Conservation (phyloP, 2,329 filamentous ascomycete species). For the Hymenoscyphus linearis region DNA sequence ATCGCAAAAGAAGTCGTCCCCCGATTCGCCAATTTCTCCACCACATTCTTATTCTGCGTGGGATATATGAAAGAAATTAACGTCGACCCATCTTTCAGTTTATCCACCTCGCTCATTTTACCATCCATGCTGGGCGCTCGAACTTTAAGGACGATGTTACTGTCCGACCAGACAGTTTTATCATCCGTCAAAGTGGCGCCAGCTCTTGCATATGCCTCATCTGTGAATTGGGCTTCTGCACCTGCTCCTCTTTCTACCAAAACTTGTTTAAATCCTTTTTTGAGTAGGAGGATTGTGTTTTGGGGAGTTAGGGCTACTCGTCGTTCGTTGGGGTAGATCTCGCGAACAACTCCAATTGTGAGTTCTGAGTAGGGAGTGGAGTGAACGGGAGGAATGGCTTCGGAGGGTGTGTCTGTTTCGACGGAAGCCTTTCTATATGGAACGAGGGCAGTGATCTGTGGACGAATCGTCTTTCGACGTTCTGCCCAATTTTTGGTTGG, state of each 20-base stretch:
- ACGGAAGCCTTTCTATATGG: conserved; percentile 17
- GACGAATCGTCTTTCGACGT: conserved; percentile 15
- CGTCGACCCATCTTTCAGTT: conserved; percentile 63
- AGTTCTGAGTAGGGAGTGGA: conserved; percentile 60
- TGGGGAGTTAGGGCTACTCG: conserved; percentile 81
- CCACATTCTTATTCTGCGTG: conserved; percentile 69
- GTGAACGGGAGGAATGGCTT: conserved; percentile 14
- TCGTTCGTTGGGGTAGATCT: conserved; percentile 73
- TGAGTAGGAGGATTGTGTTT: conserved; percentile 75
- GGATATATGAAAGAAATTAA: conserved; percentile 82
- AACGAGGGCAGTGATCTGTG: conserved; percentile 15
- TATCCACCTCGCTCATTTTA: conserved; percentile 58
- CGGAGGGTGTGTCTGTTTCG: conserved; percentile 9
- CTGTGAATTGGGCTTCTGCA: conserved; percentile 67
- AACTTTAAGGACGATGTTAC: conserved; percentile 81
- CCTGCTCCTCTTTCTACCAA: conserved; percentile 80
- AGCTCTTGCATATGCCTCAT: conserved; percentile 70
- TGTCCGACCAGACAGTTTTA: conserved; percentile 63
- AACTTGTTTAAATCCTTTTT: conserved; percentile 76
- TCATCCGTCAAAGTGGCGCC: conserved; percentile 72
- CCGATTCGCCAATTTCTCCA: conserved; percentile 65
- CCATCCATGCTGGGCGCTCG: conserved; percentile 61
- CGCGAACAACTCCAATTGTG: conserved; percentile 72
- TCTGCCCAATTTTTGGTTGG: conserved; percentile 20
- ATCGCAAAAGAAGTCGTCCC: conserved; percentile 79